Evolutionary conservation across 1,284 basidiomycete genomes (phyloP).

Genomic region (Bjerkandera adusta): DNA sequence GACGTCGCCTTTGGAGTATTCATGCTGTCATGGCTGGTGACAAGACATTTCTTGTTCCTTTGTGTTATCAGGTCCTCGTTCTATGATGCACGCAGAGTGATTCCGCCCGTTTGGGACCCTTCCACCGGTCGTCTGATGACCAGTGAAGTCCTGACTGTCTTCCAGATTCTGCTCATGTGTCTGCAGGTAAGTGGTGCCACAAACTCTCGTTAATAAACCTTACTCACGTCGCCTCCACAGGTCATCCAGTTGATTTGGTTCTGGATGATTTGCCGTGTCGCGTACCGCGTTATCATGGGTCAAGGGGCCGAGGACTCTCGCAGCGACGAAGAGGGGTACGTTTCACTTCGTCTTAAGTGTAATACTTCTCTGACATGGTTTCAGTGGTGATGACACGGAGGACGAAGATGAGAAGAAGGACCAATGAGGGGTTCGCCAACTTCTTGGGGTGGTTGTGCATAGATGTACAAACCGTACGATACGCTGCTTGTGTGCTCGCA

Average conservation of each 20-base stretch:
- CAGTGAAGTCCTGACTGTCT: constrained; percentile 41
- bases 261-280: constrained; percentile 79
- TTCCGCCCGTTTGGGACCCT: constrained; percentile 61
- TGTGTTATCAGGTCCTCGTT: constrained; percentile 64
- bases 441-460: too few relatives aligned
- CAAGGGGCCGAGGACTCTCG: constrained; percentile 81
- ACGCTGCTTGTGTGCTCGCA: too few relatives aligned
- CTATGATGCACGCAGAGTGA: constrained; percentile 45
- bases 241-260: constrained; percentile 84
- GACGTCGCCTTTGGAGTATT: constrained; percentile 83
- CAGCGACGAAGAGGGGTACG: constrained; percentile 81
- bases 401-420: constrained; percentile 20
- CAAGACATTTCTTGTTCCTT: constrained; percentile 80
- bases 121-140: constrained; percentile 59
- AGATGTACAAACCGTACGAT: too few relatives aligned
- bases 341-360: constrained; percentile 1
- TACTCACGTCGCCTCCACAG: constrained; percentile 35
- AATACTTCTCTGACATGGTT: neutral
- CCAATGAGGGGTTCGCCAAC: too few relatives aligned
- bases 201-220: too few relatives aligned
- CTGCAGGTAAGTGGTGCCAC: constrained; percentile 54
- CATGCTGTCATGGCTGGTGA: constrained; percentile 86
- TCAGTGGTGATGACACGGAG: constrained; percentile 7
- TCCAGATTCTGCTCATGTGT: constrained; percentile 54
- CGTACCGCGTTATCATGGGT: constrained; percentile 77